These are phyloP conservation scores for Henckelia pumila DNA, from an alignment of 257 asterid species.

Conservation along the genomic window DNA sequence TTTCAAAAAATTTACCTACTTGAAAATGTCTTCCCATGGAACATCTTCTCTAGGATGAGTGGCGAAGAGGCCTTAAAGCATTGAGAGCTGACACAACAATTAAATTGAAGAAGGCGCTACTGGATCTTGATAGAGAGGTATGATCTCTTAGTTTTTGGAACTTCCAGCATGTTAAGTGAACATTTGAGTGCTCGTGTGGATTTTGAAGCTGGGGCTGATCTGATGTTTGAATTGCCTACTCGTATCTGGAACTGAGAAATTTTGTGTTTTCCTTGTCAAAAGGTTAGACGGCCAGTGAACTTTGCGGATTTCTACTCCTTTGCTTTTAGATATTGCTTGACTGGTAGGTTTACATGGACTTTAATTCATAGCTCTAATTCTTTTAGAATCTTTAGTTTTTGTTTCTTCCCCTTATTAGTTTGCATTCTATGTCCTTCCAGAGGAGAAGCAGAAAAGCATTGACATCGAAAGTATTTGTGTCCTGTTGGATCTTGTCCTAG, in stretches of 20 bases:
- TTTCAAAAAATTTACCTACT: background rate
- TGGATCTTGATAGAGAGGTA: slow-evolving; percentile 73
- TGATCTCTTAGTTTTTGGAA: background rate
- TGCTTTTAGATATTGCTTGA: slow-evolving; percentile 70
- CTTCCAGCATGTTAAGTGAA: slow-evolving; percentile 3
- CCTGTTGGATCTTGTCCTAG: slow-evolving; percentile 72
- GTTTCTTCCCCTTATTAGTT: slow-evolving; percentile 9
- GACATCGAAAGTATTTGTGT: slow-evolving; percentile 72
- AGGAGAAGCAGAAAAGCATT: slow-evolving; percentile 76
- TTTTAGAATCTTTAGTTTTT: slow-evolving; percentile 2
- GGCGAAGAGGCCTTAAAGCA: slow-evolving; percentile 70
- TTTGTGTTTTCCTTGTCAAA: slow-evolving; percentile 28
- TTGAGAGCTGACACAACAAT: slow-evolving; percentile 50
- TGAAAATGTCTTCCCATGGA: slow-evolving; percentile 9
- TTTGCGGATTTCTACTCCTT: slow-evolving; percentile 64
- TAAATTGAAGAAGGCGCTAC: slow-evolving; percentile 60
- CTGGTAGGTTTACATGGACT: slow-evolving; percentile 43
- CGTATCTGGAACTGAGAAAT: slow-evolving; percentile 2
- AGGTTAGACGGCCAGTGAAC: slow-evolving; percentile 64
- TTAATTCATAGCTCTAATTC: slow-evolving; percentile 4
- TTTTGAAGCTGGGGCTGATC: slow-evolving; percentile 7
- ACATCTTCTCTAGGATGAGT: slow-evolving; percentile 60
- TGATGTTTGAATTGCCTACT: slow-evolving; percentile 3
- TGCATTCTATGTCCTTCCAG: slow-evolving; percentile 41
- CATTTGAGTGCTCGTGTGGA: slow-evolving; percentile 6